These are phyloP conservation scores for Amanita exitialis DNA, from an alignment of 768 basidiomycete species.

Conservation along the genomic window DNA sequence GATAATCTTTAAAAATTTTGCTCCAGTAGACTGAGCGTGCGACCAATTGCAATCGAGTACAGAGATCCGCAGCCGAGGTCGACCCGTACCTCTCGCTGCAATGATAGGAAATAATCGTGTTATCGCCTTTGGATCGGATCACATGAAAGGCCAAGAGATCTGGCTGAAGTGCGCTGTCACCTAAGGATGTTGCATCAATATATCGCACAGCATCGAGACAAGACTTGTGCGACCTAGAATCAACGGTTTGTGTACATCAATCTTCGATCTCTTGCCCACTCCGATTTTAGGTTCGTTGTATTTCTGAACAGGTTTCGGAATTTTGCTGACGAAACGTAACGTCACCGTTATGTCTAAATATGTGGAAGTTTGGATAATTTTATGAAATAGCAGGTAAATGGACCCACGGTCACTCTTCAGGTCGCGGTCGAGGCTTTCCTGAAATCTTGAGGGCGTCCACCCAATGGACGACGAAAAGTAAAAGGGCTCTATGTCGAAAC, in stretches of 20 bases:
- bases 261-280: slow-evolving; percentile 6
- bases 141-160: slow-evolving; percentile 41
- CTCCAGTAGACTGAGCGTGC: slow-evolving; percentile 41
- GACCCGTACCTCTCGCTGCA: slow-evolving; percentile 22
- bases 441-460: slow-evolving; percentile 60
- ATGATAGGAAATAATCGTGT: slow-evolving; percentile 42
- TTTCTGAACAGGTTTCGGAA: slow-evolving; percentile 9
- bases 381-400: not conserved
- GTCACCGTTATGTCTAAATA: slow-evolving; percentile 45
- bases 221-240: not conserved
- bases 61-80: slow-evolving; percentile 31
- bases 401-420: slow-evolving; percentile 42
- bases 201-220: not conserved
- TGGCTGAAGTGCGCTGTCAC: slow-evolving; percentile 20
- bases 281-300: not conserved
- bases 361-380: not conserved
- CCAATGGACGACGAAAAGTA: slow-evolving; percentile 57
- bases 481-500: slow-evolving; percentile 55
- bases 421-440: slow-evolving; percentile 28
- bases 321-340: slow-evolving; percentile 41
- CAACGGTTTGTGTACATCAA: slow-evolving; percentile 23
- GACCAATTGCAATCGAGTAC: slow-evolving; percentile 37
- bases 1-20: slow-evolving; percentile 26
- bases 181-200: slow-evolving; percentile 11
- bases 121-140: slow-evolving; percentile 30